Evolutionary conservation across 192 early-diverging fungal species (phyloP), one percentile per base, ranked within the genome.

Genomic region (Oehlia diaphana): DNA sequence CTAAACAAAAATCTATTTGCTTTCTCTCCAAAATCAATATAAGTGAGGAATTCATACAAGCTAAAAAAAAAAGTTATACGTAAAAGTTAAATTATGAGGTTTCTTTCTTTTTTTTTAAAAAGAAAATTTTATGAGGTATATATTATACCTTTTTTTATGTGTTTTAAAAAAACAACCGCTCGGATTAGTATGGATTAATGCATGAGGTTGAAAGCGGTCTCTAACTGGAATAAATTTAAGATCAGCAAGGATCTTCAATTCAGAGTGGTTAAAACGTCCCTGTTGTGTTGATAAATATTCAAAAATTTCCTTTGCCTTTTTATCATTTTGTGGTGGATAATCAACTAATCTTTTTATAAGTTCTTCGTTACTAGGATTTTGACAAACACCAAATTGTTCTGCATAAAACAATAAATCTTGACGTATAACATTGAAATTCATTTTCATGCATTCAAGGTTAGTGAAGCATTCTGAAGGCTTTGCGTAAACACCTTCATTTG

Each of bases 1-100:
- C 89, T 87, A 44, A 91, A 88, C 64, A 97, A 81, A 75, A 97
- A 97, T 7, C 85, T 81, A 81, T 95, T 93, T 8, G 92, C 95
- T 1, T 83, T 49, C 0, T 82, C 63, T 1, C 93, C 94, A 84
- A 95, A 96, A 80, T 95, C 91, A 49, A 92, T 83, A 31, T 84
- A 90, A 0, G 83, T 81, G 72, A 92, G 85, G 1, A 92, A 83
- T 13, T 88, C 89, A 35, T 83, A 84, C 72, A 88, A 88, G 53
- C 80, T 85, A 14, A 82, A 66, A 13, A n/a, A n/a, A 31, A 13
- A 28, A 13, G 33, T 31, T 31, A 31, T 31, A 31, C 26, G 31
- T 2, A 2, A 2, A 31, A 31, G 31, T 31, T 31, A 31, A 31
- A 31, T 31, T 1, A 31, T 31, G 28, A 31, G 31, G 1, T 31